Percentiles rank a stretch among this genome's conserved stretches.
These are phyloP conservation scores for Nematodospora valgi DNA, from an alignment of 805 yeast species.

Conservation along the genomic window DNA sequence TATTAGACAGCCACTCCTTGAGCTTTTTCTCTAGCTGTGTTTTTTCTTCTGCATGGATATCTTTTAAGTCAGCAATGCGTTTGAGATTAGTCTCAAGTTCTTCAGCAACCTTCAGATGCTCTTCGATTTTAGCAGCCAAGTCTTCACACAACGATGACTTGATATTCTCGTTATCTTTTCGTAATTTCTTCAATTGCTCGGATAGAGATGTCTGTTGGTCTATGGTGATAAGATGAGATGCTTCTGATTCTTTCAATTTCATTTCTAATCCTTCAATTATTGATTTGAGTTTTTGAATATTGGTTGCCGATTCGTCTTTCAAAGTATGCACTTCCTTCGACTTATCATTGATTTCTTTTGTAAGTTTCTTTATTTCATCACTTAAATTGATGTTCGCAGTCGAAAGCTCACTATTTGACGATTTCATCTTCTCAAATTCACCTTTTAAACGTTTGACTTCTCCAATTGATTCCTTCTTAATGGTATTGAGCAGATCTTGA, in stretches of 20 bases:
- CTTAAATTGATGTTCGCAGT: slow-evolving; percentile 29
- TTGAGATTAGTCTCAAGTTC: slow-evolving; percentile 1
- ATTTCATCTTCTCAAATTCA: slow-evolving; percentile 1
- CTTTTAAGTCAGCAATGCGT: slow-evolving; percentile 2
- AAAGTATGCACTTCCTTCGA: not conserved
- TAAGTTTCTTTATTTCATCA: slow-evolving; percentile 21
- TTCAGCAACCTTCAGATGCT: slow-evolving; percentile 2
- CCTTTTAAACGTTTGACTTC: slow-evolving; percentile 1
- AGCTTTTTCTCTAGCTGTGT: not conserved
- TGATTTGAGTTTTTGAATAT: not conserved
- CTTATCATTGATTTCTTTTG: slow-evolving; percentile 5
- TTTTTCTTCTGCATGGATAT: slow-evolving; percentile 1
- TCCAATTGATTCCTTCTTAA: slow-evolving; percentile 4
- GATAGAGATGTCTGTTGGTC: not conserved
- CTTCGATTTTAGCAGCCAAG: not conserved
- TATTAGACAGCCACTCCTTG: not conserved
- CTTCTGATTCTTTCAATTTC: slow-evolving; percentile 4
- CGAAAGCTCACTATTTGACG: not conserved
- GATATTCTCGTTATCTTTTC: not conserved
- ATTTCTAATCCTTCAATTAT: slow-evolving; percentile 1
- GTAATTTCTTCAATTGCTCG: not conserved
- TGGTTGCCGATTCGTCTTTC: slow-evolving; percentile 1
- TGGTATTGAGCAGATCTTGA: slow-evolving; percentile 1
- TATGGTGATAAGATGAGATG: not conserved
- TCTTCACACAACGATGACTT: not conserved